Percentiles rank a stretch among this genome's conserved stretches.
These are phyloP conservation scores for Austropuccinia psidii DNA, from an alignment of 1,284 basidiomycete genomes.

Conservation along the genomic window DNA sequence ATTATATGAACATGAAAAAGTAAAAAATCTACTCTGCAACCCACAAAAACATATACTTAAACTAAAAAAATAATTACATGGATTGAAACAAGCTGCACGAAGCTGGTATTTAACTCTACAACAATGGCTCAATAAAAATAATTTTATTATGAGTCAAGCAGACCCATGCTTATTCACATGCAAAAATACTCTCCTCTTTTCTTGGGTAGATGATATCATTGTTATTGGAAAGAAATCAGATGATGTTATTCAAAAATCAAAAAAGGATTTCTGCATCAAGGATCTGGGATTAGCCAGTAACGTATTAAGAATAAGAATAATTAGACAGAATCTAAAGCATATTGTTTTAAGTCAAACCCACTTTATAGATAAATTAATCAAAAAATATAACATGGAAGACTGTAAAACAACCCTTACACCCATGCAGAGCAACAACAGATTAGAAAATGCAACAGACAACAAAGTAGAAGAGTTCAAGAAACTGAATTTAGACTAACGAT, in stretches of 20 bases:
- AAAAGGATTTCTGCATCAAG: constrained; percentile 25
- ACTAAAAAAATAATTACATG: constrained; percentile 14
- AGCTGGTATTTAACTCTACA: neutral
- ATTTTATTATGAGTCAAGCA: neutral
- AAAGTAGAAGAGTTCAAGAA: constrained; percentile 4
- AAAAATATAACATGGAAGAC: constrained; percentile 17
- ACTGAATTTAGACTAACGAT: neutral
- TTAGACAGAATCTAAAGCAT: neutral
- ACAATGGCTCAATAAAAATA: neutral
- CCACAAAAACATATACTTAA: neutral
- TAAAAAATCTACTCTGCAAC: too few relatives aligned
- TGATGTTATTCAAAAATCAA: neutral
- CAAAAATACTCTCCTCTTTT: neutral
- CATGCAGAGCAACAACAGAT: constrained; percentile 25
- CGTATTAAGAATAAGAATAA: constrained; percentile 27
- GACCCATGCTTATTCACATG: neutral
- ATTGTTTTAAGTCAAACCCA: neutral
- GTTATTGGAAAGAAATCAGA: constrained; percentile 9
- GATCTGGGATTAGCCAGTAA: constrained; percentile 17
- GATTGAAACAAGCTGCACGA: neutral
- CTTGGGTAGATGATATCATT: constrained; percentile 29
- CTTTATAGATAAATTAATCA: too few relatives aligned
- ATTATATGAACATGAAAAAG: too few relatives aligned
- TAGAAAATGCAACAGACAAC: constrained; percentile 20
- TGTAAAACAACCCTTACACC: constrained; percentile 11